Base-by-base conservation (phyloP, 2,329 filamentous ascomycete genomes). In the Pseudocercospora vitis region DNA sequence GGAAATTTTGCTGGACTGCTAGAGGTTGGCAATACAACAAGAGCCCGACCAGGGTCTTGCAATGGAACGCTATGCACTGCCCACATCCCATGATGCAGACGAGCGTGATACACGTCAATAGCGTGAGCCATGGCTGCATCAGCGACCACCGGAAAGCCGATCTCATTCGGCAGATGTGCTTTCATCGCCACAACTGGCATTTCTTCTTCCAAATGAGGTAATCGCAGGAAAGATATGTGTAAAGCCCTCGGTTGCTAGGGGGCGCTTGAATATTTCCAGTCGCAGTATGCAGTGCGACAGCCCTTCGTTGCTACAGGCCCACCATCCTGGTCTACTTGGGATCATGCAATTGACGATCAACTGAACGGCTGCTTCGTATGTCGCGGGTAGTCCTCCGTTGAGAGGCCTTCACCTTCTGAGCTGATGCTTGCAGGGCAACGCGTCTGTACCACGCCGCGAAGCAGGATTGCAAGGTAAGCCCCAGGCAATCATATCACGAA, bases 1-100 rank as follows among this genome's bases (percentile, higher is more conserved):
- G 37, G 14, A 14, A 12, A 18, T 23, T 42, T 42, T 42, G 37
- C 37, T 21, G 7, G 18, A 11, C 37, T 42, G 16, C 6, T 42
- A 21, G 19, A 26, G 37, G 37, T 42, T 21, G 37, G 37, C 37
- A 42, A 42, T 42, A 42, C 37, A 42, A 42, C 19, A 5, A 42
- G 14, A 5, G 3, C n/a, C 9, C 24, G 37, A 42, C 37, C 37
- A 26, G 37, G 7, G 7, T 42, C n/a, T 42, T 26, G 16, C 37
- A 21, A 42, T 11, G 37, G 37, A 42, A 21, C 12, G n/a, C 37
- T 21, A 42, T 26, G 19, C 37, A 21, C 16, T 21, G 21, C 37
- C 26, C 37, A 40, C 37, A 23, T n/a, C 35, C 37, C n/a, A 19
- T 12, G 12, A 19, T 40, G 37, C 37, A 42, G 37, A 21, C 26